Evolutionary conservation across 2,329 filamentous ascomycete genomes (phyloP).

Genomic region (Fusarium sp.): DNA sequence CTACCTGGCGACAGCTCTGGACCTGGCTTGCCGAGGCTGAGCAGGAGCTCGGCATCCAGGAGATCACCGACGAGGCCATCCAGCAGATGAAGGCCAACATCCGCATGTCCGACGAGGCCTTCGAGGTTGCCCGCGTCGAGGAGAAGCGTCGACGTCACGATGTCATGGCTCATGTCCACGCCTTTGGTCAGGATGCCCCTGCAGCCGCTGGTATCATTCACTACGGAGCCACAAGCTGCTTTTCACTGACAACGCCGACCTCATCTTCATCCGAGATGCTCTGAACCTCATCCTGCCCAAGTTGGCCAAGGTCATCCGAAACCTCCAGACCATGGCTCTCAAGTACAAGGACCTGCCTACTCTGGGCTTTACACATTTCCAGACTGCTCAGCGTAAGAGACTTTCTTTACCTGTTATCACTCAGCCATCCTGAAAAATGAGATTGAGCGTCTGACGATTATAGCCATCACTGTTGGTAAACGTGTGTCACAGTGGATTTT

Average conservation of each 20-base stretch:
- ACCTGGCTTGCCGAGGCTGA: conserved; percentile 21
- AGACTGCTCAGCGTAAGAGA: conserved; percentile 23
- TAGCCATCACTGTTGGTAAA: conserved; percentile 26
- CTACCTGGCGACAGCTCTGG: conserved; percentile 29
- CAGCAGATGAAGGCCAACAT: conserved; percentile 22
- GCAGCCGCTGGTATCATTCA: conserved; percentile 37
- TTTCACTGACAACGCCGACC: conserved; percentile 36
- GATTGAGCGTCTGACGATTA: too few relatives aligned
- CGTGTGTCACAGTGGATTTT: conserved; percentile 34
- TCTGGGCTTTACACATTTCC: conserved; percentile 30
- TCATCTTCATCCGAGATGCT: conserved; percentile 36
- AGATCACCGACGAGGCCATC: conserved; percentile 16
- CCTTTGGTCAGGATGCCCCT: conserved; percentile 31
- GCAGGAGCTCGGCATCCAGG: conserved; percentile 16
- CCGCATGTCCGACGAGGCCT: conserved; percentile 9
- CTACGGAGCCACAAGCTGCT: conserved; percentile 30
- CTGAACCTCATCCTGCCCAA: conserved; percentile 31
- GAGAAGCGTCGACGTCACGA: conserved; percentile 24
- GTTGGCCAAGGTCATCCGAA: conserved; percentile 35
- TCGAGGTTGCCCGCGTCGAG: conserved; percentile 16
- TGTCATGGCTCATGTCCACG: conserved; percentile 28
- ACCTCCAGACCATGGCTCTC: conserved; percentile 30
- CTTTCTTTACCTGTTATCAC: too few relatives aligned
- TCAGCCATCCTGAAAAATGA: too few relatives aligned
- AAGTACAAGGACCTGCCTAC: conserved; percentile 35